Percentiles rank a stretch among this genome's conserved stretches.
These are phyloP conservation scores for Ehretia macrophylla DNA, from an alignment of 257 asterid species.

Conservation along the genomic window DNA sequence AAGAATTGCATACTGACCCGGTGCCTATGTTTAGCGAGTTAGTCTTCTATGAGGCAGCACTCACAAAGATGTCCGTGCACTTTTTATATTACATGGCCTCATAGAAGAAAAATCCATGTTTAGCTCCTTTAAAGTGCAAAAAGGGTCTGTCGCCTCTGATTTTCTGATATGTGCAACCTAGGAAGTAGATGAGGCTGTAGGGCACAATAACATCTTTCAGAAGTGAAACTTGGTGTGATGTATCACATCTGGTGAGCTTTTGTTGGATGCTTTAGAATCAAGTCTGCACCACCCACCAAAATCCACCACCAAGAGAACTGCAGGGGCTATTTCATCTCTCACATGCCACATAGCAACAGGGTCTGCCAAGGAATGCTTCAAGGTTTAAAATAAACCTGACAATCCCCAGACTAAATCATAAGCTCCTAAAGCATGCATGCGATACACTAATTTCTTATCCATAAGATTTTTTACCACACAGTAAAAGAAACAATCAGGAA, in stretches of 20 bases:
- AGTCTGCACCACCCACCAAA: conserved; percentile 91
- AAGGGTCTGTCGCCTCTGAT: conserved; percentile 54
- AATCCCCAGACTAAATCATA: conserved; percentile 64
- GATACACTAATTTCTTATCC: too few species aligned
- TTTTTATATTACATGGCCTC: too few species aligned
- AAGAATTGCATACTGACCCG: conserved; percentile 54
- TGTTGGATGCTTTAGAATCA: conserved; percentile 55
- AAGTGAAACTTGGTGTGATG: conserved; percentile 89
- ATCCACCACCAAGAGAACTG: conserved; percentile 88
- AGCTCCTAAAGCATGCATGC: conserved; percentile 45
- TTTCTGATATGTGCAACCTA: conserved; percentile 47
- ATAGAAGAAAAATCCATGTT: too few species aligned
- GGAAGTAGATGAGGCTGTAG: conserved; percentile 87
- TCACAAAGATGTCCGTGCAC: too few species aligned
- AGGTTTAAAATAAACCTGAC: conserved; percentile 87
- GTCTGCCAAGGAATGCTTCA: conserved; percentile 99
- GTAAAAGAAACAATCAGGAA: not conserved
- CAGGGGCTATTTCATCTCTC: conserved; percentile 79
- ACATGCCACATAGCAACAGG: conserved; percentile 97
- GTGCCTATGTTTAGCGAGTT: conserved; percentile 91
- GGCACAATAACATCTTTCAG: conserved; percentile 91
- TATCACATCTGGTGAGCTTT: conserved; percentile 51
- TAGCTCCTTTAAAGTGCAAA: conserved; percentile 97
- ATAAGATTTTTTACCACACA: not conserved
- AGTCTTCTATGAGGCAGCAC: too few species aligned